These are phyloP conservation scores for Lentinula detonsa DNA, from an alignment of 768 basidiomycete species.

Conservation along the genomic window DNA sequence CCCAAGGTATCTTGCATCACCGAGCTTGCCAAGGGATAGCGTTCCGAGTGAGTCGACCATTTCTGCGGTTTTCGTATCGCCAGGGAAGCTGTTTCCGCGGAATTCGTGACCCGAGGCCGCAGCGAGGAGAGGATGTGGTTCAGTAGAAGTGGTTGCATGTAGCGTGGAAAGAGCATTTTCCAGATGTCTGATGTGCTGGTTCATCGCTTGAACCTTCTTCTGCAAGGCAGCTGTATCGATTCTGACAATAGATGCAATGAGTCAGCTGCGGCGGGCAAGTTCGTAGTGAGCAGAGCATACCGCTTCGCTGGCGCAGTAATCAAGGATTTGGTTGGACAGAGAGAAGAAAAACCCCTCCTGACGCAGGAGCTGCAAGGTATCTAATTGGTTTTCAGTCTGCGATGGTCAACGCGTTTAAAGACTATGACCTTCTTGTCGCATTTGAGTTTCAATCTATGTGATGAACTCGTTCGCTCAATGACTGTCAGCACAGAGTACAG, in stretches of 20 bases:
- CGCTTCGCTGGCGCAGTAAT: neutral
- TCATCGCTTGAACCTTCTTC: slow-evolving; percentile 59
- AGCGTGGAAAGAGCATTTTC: slow-evolving; percentile 62
- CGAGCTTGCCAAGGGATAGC: neutral
- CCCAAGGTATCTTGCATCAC: slow-evolving; percentile 7
- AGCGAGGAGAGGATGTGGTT: slow-evolving; percentile 51
- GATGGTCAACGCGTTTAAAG: neutral
- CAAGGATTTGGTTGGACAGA: slow-evolving; percentile 30
- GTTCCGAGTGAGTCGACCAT: slow-evolving; percentile 2
- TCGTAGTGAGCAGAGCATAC: slow-evolving; percentile 12
- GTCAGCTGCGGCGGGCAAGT: slow-evolving; percentile 33
- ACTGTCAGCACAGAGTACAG: neutral
- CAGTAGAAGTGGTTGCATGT: slow-evolving; percentile 48
- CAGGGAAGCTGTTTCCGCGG: neutral
- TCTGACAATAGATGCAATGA: neutral
- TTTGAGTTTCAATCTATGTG: slow-evolving; percentile 27
- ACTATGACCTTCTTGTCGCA: slow-evolving; percentile 37
- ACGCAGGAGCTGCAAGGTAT: slow-evolving; percentile 46
- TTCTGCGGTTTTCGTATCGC: neutral
- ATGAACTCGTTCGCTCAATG: neutral
- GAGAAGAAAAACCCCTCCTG: slow-evolving; percentile 54
- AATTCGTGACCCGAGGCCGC: too few species aligned
- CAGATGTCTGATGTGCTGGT: slow-evolving; percentile 60
- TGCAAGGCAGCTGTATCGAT: slow-evolving; percentile 57
- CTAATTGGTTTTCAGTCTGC: neutral